phyloP scores from a whole-genome alignment of 768 basidiomycete species.

The Leccinellum albellum region DNA sequence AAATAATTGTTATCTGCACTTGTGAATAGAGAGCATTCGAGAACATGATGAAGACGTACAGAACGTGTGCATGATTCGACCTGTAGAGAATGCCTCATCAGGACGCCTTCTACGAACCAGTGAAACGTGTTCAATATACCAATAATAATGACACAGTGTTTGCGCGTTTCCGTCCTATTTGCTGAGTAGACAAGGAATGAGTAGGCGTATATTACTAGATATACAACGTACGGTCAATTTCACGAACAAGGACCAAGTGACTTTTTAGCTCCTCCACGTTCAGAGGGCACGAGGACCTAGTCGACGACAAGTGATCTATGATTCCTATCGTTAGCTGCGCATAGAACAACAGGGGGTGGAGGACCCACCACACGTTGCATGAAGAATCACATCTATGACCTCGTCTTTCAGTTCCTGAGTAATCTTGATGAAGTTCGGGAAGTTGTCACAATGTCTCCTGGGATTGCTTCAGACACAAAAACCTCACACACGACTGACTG shows the following conservation, averaged over 20 bases:
- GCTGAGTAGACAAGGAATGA: slow-evolving; percentile 12
- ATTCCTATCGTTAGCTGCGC: background rate
- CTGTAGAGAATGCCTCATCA: slow-evolving; percentile 9
- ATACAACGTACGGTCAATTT: slow-evolving; percentile 19
- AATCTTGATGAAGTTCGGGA: slow-evolving; percentile 24
- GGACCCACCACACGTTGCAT: slow-evolving; percentile 25
- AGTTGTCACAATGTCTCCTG: slow-evolving; percentile 36
- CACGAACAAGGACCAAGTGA: slow-evolving; percentile 25
- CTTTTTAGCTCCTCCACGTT: slow-evolving; percentile 16
- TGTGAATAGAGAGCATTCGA: slow-evolving; percentile 5
- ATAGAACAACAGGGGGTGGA: background rate
- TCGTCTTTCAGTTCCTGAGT: slow-evolving; percentile 26
- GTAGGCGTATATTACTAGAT: background rate
- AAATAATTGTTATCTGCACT: slow-evolving; percentile 33
- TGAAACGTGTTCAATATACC: slow-evolving; percentile 7
- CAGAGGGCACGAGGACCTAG: slow-evolving; percentile 22
- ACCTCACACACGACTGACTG: background rate
- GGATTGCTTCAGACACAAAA: background rate
- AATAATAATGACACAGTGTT: slow-evolving; percentile 20
- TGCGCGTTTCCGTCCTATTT: background rate
- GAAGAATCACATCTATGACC: slow-evolving; percentile 21
- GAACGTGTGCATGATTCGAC: slow-evolving; percentile 29
- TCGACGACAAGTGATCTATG: slow-evolving; percentile 28
- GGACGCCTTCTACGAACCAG: background rate
- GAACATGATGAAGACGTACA: slow-evolving; percentile 21